Base-by-base conservation (phyloP, 371 early-diverging fungal genomes). In the Circinella minor region DNA sequence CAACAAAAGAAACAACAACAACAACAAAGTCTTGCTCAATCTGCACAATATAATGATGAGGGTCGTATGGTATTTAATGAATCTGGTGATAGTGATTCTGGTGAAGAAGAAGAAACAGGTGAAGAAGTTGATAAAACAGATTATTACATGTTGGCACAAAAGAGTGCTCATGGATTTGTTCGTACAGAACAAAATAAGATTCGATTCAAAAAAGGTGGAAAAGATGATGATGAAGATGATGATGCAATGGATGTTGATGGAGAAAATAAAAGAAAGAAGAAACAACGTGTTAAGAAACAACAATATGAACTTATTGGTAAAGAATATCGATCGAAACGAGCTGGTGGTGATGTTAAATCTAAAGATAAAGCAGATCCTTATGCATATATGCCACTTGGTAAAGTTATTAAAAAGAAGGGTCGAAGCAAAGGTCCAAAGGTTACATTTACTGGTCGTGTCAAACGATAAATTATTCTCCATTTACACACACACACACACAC, bases 301-400 rank as follows among this genome's bases (percentile, higher is more conserved):
- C 67, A 71, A 62, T 78, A 59, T 65, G 82, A 82, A 67, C 71
- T 66, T 43, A 77, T 85, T 70, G 85, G 85, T 70, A 82, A 85
- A 69, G 88, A 92, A 54, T 91, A 82, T 76, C 79, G 85, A 66
- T 83, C 91, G 65, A 91, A 90, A 86, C 88, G 89, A 77, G 98
- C 97, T n/a, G 82, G 88, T 43, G 98, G 98, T 73, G 99, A 98
- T 88, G 90, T 97, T 69, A 96, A 96, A 85, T 88, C 87, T 70
- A 87, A 88, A 72, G 94, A 93, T 46, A 90, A 90, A 73, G 86
- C 94, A 8, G 97, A 98, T 81, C 99, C 99, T 49, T 96, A 88
- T 76, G 95, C 96, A n/a, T 98, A 98, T 80, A 89, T 98, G 57
- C 98, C 99, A 61, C 86, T 98, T 71, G 85, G 79, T 59, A 85